Percentiles rank a stretch among this genome's conserved stretches.
Evolutionary conservation across 2,329 filamentous ascomycete genomes (phyloP).

Genomic region (Aspergillus pseudotamarii): DNA sequence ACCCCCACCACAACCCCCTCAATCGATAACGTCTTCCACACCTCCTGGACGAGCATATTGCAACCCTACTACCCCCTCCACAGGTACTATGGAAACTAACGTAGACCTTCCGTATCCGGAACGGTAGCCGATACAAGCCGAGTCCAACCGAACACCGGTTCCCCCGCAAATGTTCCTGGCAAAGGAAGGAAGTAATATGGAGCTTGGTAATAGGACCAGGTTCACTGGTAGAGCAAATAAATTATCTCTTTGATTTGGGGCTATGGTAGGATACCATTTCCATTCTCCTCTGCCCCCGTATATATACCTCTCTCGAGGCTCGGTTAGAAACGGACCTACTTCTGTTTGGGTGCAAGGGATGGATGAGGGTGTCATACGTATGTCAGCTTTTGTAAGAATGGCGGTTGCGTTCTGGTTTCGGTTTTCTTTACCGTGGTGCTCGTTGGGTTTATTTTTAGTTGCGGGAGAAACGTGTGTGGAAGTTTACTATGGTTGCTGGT

Average conservation of each 20-base stretch:
- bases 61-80: neutral
- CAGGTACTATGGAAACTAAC: neutral
- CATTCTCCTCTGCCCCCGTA: neutral
- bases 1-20: constrained; percentile 1
- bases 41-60: constrained; percentile 10
- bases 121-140: neutral
- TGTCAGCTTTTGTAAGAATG: neutral
- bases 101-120: neutral
- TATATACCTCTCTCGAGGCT: neutral
- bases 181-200: neutral
- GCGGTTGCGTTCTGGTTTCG: neutral
- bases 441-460: neutral
- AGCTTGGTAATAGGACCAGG: neutral
- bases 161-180: neutral
- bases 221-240: neutral
- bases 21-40: constrained; percentile 7
- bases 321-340: neutral
- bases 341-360: neutral
- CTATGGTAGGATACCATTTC: neutral
- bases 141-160: neutral
- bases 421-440: neutral
- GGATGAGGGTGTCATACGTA: neutral
- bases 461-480: neutral
- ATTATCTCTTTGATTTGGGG: neutral
- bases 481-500: too few species aligned